phyloP scores from a whole-genome alignment of 2,329 filamentous ascomycete species.

The Verticillium isaacii region DNA sequence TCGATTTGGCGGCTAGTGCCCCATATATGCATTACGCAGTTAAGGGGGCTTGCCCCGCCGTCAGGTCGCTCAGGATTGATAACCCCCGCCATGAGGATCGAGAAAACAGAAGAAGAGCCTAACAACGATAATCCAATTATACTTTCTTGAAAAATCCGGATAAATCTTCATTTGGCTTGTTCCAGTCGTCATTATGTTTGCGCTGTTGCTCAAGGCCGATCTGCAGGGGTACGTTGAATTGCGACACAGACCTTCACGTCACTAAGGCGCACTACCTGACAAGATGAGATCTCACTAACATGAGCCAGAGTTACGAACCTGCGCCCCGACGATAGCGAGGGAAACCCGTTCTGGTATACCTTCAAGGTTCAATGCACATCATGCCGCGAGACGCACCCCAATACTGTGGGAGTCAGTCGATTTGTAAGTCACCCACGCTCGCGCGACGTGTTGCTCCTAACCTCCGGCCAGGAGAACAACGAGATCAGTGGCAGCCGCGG shows the following conservation, averaged over 20 bases:
- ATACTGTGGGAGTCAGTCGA: constrained; percentile 79
- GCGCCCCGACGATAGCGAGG: constrained; percentile 74
- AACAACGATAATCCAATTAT: neutral
- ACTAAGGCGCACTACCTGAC: neutral
- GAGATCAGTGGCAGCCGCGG: constrained; percentile 90
- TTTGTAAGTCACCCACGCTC: constrained; percentile 58
- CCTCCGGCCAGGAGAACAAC: constrained; percentile 64
- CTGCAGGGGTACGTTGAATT: constrained; percentile 55
- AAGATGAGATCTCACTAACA: neutral
- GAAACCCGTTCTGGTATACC: constrained; percentile 88
- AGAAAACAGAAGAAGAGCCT: neutral
- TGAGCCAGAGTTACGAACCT: constrained; percentile 77
- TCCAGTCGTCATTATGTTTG: constrained; percentile 49
- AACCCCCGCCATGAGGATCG: neutral
- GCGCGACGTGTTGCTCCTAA: neutral
- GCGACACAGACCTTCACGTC: neutral
- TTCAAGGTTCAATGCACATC: constrained; percentile 99
- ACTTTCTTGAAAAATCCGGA: neutral
- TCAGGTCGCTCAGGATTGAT: neutral
- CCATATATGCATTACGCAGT: neutral
- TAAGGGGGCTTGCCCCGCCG: neutral
- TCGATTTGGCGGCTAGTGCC: neutral
- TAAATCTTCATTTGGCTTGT: neutral
- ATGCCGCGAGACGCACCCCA: constrained; percentile 85
- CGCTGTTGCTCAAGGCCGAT: constrained; percentile 63